These are phyloP conservation scores for Colletotrichum neosansevieriae DNA, from an alignment of 2,329 filamentous ascomycete genomes.

Conservation along the genomic window DNA sequence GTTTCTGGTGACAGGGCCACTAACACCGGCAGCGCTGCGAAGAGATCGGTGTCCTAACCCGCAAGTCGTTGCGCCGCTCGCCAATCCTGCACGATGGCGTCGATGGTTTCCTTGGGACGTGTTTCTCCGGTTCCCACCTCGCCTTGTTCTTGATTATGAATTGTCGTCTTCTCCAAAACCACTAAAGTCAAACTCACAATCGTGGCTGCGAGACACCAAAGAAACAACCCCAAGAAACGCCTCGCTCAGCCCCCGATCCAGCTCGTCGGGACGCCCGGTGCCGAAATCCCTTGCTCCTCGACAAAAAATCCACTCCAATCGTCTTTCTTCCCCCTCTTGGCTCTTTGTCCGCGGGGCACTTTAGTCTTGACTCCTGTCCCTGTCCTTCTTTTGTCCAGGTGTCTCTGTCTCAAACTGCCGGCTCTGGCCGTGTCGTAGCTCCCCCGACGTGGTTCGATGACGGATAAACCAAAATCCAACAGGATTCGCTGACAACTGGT, in stretches of 20 bases:
- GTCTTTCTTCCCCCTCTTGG: not conserved
- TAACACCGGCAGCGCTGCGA: constrained; percentile 17
- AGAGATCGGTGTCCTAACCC: not conserved
- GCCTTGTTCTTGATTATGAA: not conserved
- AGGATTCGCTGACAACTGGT: not conserved
- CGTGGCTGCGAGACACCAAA: constrained; percentile 9
- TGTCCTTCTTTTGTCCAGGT: constrained; percentile 31
- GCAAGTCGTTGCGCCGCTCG: constrained; percentile 1
- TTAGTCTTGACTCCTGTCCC: constrained; percentile 15
- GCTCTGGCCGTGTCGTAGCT: constrained; percentile 20
- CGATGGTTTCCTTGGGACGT: constrained; percentile 1
- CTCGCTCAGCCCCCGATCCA: constrained; percentile 37
- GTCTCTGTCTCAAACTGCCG: constrained; percentile 32
- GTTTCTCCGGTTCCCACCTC: not conserved
- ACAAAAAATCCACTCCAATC: constrained; percentile 1
- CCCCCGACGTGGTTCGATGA: not conserved
- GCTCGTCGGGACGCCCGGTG: constrained; percentile 36
- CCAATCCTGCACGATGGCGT: constrained; percentile 17
- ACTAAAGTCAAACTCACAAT: not conserved
- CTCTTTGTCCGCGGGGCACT: constrained; percentile 30
- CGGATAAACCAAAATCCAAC: not conserved
- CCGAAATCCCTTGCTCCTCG: not conserved
- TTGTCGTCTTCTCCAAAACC: not conserved
- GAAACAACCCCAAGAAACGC: constrained; percentile 18
- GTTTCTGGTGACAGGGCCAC: constrained; percentile 22